Base-by-base conservation (phyloP, 2,329 filamentous ascomycete genomes). In the Botrytis porri region DNA sequence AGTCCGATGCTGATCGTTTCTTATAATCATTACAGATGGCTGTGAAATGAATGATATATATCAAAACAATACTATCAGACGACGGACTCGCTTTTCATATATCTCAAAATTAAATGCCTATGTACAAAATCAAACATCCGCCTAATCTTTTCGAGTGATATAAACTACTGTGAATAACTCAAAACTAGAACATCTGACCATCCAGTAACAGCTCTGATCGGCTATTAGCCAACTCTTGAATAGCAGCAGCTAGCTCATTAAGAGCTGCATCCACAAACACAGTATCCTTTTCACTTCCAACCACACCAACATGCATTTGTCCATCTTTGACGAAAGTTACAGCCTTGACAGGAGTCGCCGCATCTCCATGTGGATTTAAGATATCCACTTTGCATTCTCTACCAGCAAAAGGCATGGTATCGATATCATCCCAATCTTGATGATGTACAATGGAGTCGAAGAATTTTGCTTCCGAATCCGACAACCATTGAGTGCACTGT, bases 291-390 rank as follows among this genome's bases (percentile, higher is more conserved):
- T 84, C 82, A 73, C 81, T 82, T 9, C 84, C 84, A 6, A 85
- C 84, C 74, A 85, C 80, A 69, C 84, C 84, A 74, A 85, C 81
- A 71, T 81, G 77, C 70, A 83, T 76, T 75, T 81, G 77, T n/a
- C 81, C 84, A 0, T 79, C 81, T 48, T 79, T 81, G 0, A 84
- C 80, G 76, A 84, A 85, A 37, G 83, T 83, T 66, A 85, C 84
- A 37, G 82, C 81, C 80, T 86, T 86, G 76, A 84, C 80, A 72
- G 84, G 84, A 75, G 81, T 80, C 3, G 77, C 76, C 76, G 77
- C 73, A 81, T 85, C 79, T 77, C 84, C 77, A 81, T 82, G 80
- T 6, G 82, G 82, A 66, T 82, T 82, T 25, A 79, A 20, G 41
- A 82, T 77, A 63, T 80, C 81, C 45, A 82, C 79, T 29, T 80